Evolutionary conservation across 345 rosid species (phyloP).

Genomic region (Ricinus communis): DNA sequence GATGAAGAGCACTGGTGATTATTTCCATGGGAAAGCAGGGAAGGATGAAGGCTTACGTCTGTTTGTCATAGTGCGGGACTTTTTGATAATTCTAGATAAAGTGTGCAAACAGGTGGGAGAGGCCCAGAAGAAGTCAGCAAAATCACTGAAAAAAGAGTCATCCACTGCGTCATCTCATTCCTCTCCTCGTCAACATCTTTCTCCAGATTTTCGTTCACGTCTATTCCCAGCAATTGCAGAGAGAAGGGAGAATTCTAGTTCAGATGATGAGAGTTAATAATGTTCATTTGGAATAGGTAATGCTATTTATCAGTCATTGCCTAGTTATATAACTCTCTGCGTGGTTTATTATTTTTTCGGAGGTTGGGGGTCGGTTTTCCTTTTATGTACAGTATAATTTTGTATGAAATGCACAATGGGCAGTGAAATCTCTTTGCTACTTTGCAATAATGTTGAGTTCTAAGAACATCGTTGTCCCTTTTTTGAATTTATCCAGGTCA

Average conservation of each 20-base stretch:
- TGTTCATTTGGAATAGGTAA: constrained; percentile 13
- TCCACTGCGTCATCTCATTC: constrained; percentile 55
- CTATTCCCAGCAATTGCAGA: constrained; percentile 81
- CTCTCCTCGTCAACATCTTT: constrained; percentile 32
- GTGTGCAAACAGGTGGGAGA: constrained; percentile 78
- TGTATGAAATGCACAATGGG: not conserved
- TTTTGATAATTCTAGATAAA: constrained; percentile 79
- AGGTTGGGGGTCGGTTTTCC: too few relatives aligned
- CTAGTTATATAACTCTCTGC: not conserved
- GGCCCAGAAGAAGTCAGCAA: constrained; percentile 45
- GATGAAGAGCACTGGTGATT: constrained; percentile 91
- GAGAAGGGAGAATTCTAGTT: constrained; percentile 45
- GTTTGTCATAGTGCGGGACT: constrained; percentile 75
- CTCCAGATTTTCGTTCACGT: constrained; percentile 51
- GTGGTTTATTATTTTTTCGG: too few relatives aligned
- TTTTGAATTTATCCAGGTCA: constrained; percentile 3
- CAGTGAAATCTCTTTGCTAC: not conserved
- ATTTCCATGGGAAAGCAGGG: constrained; percentile 93
- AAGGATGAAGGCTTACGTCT: constrained; percentile 88
- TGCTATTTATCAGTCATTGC: not conserved
- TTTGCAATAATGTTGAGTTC: not conserved
- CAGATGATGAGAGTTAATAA: constrained; percentile 43
- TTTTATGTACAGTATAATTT: not conserved
- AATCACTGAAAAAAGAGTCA: constrained; percentile 50
- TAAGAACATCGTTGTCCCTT: not conserved